Percentiles rank a stretch among this genome's conserved stretches.
Evolutionary conservation across 805 yeast genomes (phyloP).

Genomic region (Ogataea minuta): DNA sequence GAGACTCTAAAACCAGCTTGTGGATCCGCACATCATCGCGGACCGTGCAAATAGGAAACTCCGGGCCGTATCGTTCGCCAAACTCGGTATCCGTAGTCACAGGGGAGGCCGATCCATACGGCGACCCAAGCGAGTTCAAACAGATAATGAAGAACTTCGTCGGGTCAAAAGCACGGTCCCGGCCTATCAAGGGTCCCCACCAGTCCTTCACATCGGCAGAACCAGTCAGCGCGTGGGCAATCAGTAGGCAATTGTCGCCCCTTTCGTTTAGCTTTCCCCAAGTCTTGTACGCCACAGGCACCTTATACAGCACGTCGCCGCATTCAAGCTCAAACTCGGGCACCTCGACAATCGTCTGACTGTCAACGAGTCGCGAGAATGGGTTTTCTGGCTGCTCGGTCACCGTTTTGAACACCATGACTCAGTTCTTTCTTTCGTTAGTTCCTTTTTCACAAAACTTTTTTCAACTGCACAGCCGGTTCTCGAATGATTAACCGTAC

Average conservation of each 20-base stretch:
- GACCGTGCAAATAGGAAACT: slow-evolving; percentile 90
- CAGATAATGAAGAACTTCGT: slow-evolving; percentile 82
- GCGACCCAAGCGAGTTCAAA: slow-evolving; percentile 91
- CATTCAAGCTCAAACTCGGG: slow-evolving; percentile 78
- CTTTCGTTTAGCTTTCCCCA: slow-evolving; percentile 83
- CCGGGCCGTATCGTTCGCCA: slow-evolving; percentile 83
- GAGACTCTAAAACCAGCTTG: slow-evolving; percentile 67
- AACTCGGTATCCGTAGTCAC: slow-evolving; percentile 76
- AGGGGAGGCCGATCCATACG: slow-evolving; percentile 95
- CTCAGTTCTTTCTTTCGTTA: not conserved
- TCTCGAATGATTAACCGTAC: not conserved
- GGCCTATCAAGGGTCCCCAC: slow-evolving; percentile 97
- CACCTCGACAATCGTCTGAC: slow-evolving; percentile 74
- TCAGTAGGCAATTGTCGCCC: slow-evolving; percentile 78
- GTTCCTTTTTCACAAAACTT: slow-evolving; percentile 2
- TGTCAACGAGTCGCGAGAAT: slow-evolving; percentile 64
- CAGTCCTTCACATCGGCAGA: slow-evolving; percentile 94
- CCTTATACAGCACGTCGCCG: slow-evolving; percentile 66
- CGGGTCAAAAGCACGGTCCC: slow-evolving; percentile 87
- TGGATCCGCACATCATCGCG: slow-evolving; percentile 89
- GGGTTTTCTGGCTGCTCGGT: slow-evolving; percentile 60
- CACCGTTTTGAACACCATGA: slow-evolving; percentile 37
- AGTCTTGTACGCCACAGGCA: slow-evolving; percentile 93
- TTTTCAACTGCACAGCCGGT: slow-evolving; percentile 14
- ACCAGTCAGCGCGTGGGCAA: slow-evolving; percentile 95